Evolutionary conservation across 805 yeast species (phyloP), one percentile per base, ranked within the genome.

Genomic region (Ogataea naganishii): DNA sequence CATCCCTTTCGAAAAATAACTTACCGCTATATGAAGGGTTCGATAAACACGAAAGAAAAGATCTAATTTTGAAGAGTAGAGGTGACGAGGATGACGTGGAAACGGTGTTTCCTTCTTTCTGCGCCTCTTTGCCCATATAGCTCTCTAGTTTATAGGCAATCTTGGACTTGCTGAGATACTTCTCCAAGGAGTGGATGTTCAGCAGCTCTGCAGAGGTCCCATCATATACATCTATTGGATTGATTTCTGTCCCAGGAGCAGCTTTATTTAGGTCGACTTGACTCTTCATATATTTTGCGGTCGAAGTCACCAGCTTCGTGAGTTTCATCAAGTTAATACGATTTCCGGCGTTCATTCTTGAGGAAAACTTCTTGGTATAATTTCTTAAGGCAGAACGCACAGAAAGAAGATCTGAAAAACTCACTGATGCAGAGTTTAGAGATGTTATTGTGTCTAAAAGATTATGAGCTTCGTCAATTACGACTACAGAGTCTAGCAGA

Each of bases 381-480:
- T 44, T 38, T 24, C 66, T 60, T 23, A 88, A 44, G 0, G 80
- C 75, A 2, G 40, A 40, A 13, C 64, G 53, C 4, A 80, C 66
- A 0, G 36, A 25, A 2, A 40, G 24, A 7, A 84, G 56, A 19
- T 80, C 84, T 0, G 40, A 29, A 1, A 61, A 41, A 0, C 80
- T 58, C 1, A 88, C 58, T 4, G 67, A 52, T 2, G 75, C 65
- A 0, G 95, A 83, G 44, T 80, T 69, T 37, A 89, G 58, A 2
- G 80, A 57, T 2, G 78, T 69, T 3, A 88, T 72, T 0, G 88
- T 75, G 41, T 86, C 96, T 18, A 85, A 48, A 24, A 88, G 56
- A 48, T 88, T 88, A 48, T 88, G 97, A 0, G 96, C 96, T 49
- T 88, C 97, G 51, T 88, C 97, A 17, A 88, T 76, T 5, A 89